Percentiles rank a stretch among this genome's conserved stretches.
phyloP scores from a whole-genome alignment of 345 rosid genomes.

The Eucalyptus lansdowneana region DNA sequence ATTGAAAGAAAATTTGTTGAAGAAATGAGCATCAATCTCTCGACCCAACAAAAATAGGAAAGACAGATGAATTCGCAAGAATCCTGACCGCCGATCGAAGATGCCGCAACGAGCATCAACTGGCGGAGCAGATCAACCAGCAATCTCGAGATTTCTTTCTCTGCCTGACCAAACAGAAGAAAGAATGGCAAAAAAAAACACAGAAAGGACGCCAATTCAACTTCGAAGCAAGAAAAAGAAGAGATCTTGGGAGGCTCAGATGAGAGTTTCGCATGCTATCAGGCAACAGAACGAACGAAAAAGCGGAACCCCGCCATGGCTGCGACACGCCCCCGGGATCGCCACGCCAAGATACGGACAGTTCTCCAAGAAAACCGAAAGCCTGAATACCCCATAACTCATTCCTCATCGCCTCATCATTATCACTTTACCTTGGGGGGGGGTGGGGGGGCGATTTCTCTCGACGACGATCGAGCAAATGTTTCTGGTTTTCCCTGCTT shows the following conservation, averaged over 20 bases:
- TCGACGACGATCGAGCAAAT: not conserved
- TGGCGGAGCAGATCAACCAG: rapidly evolving
- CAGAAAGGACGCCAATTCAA: not conserved
- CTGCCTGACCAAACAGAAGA: not conserved
- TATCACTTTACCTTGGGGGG: not conserved
- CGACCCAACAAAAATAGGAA: not conserved
- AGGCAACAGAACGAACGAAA: not conserved
- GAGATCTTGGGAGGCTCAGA: not conserved
- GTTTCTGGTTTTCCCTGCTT: not conserved
- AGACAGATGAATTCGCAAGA: not conserved
- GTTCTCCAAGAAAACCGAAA: not conserved
- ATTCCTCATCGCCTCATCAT: not conserved
- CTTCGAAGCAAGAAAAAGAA: not conserved
- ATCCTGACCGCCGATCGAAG: not conserved
- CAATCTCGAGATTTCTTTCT: not conserved
- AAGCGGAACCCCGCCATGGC: not conserved
- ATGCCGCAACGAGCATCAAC: rapidly evolving
- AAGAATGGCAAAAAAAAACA: not conserved
- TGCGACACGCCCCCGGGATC: not conserved
- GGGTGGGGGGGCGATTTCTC: not conserved
- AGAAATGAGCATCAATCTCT: not conserved
- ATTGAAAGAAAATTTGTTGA: not conserved
- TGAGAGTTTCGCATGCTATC: not conserved
- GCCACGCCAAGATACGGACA: conserved; percentile 1
- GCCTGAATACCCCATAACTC: not conserved